These are phyloP conservation scores for Juncus inflexus DNA, from an alignment of 176 grass and related monocot species.

Conservation along the genomic window DNA sequence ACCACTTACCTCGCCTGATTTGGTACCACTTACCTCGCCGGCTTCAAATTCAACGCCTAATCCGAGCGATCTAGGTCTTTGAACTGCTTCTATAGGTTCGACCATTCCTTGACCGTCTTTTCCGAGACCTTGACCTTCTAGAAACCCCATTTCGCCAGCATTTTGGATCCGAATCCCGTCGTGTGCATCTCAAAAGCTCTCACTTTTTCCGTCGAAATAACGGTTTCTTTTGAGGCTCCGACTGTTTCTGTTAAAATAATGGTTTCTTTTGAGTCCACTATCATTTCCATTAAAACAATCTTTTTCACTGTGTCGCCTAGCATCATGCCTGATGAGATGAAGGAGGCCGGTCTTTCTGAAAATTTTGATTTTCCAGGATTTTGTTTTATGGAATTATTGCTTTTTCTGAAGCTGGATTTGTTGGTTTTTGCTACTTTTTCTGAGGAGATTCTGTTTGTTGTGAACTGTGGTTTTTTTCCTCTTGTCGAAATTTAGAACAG, in stretches of 20 bases:
- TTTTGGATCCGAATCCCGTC: constrained; percentile 86
- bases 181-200: constrained; percentile 83
- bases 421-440: constrained; percentile 30
- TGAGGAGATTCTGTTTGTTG: constrained; percentile 15
- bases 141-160: constrained; percentile 99
- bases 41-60: constrained; percentile 62
- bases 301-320: constrained; percentile 38
- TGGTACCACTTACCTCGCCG: constrained; percentile 32
- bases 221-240: constrained; percentile 18
- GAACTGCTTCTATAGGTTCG: constrained; percentile 61
- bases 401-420: constrained; percentile 39
- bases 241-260: constrained; percentile 25
- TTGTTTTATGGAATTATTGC: constrained; percentile 32
- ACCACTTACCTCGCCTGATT: neutral
- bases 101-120: constrained; percentile 84
- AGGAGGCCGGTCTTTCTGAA: constrained; percentile 58
- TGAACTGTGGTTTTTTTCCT: constrained; percentile 30
- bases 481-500: constrained; percentile 37
- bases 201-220: constrained; percentile 24
- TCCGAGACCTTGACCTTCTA: constrained; percentile 70
- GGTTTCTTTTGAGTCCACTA: constrained; percentile 26
- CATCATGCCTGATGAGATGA: constrained; percentile 70
- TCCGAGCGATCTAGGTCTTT: constrained; percentile 86
- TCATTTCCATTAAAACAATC: constrained; percentile 33
- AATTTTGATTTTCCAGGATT: constrained; percentile 36